phyloP scores from a whole-genome alignment of 345 rosid genomes.

The Eutrema japonicum region DNA sequence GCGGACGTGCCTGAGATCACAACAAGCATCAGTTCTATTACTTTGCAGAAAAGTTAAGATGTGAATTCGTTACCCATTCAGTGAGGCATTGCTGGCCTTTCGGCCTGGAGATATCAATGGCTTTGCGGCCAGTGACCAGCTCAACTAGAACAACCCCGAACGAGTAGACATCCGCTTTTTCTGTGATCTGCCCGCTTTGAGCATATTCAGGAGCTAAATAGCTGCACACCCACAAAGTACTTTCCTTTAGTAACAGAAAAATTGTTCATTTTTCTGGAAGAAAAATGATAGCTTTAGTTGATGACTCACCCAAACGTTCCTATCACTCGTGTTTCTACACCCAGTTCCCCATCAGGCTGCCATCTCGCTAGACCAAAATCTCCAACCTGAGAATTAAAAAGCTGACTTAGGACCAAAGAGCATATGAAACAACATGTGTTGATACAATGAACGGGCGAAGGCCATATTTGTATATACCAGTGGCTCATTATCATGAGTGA shows the following conservation, averaged over 20 bases:
- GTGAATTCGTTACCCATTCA: constrained; percentile 75
- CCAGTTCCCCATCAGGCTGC: constrained; percentile 99
- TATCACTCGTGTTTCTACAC: constrained; percentile 94
- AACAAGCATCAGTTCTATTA: constrained; percentile 24
- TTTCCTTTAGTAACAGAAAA: constrained; percentile 24
- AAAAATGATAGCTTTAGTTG: constrained; percentile 22
- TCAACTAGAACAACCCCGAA: constrained; percentile 96
- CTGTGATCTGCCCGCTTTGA: constrained; percentile 97
- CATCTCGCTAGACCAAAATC: constrained; percentile 99
- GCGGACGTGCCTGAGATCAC: constrained; percentile 80
- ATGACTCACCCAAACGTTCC: constrained; percentile 93
- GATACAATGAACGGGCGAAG: constrained; percentile 3
- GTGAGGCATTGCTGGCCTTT: constrained; percentile 98
- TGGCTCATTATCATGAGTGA: constrained; percentile 98
- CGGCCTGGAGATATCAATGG: constrained; percentile 85
- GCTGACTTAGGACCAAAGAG: constrained; percentile 18
- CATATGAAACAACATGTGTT: constrained; percentile 3
- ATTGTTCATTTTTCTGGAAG: background rate
- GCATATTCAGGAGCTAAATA: constrained; percentile 99
- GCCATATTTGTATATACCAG: constrained; percentile 55
- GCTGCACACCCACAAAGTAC: constrained; percentile 49
- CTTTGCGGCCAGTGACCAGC: constrained; percentile 96
- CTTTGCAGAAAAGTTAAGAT: constrained; percentile 14
- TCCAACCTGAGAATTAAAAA: constrained; percentile 66
- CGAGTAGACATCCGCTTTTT: constrained; percentile 97